These are phyloP conservation scores for Picea mariana DNA, from an alignment of 83 land plant species.

Conservation along the genomic window DNA sequence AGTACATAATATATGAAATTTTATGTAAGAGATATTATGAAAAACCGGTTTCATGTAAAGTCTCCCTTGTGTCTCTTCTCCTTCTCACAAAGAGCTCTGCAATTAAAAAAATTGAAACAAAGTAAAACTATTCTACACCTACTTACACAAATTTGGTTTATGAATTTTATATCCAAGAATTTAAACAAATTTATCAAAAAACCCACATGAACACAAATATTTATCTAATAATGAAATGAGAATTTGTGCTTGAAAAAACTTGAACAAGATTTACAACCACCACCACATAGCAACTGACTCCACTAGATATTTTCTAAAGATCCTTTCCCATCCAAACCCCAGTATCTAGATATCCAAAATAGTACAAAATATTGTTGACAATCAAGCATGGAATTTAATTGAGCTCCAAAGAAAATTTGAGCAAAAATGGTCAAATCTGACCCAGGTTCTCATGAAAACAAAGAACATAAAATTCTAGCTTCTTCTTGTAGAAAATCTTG, in stretches of 20 bases:
- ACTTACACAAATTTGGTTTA: background rate
- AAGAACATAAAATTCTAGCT: conserved; percentile 49
- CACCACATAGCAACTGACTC: conserved; percentile 89
- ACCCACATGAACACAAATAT: too few species aligned
- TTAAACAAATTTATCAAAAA: too few species aligned
- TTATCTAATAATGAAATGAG: too few species aligned
- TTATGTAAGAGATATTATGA: conserved; percentile 52
- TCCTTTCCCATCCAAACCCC: conserved; percentile 65
- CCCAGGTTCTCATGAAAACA: conserved; percentile 76
- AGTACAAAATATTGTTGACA: background rate
- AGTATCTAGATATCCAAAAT: conserved; percentile 31
- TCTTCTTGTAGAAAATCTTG: conserved; percentile 61
- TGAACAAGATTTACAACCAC: conserved; percentile 66
- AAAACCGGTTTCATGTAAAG: conserved; percentile 68
- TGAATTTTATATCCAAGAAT: too few species aligned
- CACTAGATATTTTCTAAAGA: conserved; percentile 57
- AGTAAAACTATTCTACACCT: background rate
- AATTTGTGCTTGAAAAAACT: conserved; percentile 45
- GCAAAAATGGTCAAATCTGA: conserved; percentile 7
- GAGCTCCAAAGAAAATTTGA: background rate
- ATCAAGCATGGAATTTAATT: background rate
- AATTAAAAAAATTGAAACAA: conserved; percentile 4
- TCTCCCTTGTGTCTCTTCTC: conserved; percentile 61
- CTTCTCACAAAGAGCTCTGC: conserved; percentile 82
- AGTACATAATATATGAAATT: conserved; percentile 79